Evolutionary conservation across 2,329 filamentous ascomycete species (phyloP), one percentile per base, ranked within the genome.

Genomic region (Cercospora sp.): DNA sequence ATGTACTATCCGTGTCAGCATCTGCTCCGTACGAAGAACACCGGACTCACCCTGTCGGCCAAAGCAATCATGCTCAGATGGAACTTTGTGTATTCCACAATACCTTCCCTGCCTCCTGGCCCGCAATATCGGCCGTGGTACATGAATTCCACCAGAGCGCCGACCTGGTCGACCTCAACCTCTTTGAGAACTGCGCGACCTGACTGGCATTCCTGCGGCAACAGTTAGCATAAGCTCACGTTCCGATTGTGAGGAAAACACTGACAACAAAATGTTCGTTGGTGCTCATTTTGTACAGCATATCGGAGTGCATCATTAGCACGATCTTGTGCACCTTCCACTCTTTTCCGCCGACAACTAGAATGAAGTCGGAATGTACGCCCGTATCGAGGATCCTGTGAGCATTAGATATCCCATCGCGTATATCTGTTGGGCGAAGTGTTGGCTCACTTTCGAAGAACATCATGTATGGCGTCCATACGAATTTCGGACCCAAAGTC

Each of bases 211-310:
- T 57, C 61, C 48, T 57, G 48, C 6, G 33, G n/a, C 7, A 33
- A 1, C 31, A 23, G 30, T 55, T 23, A 53, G 60, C 16, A 16
- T n/a, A 42, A 30, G 36, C 10, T 51, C 26, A 23, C 20, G 6
- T 28, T 63, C 16, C 16, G 10, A 63, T 10, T 28, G n/a, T 20
- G 42, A 48, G 42, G 26, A 20, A 18, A 30, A 42, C 20, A 31
- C 28, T 53, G 26, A 63, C 64, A 1, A 55, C 31, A 18, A 66
- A 63, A 6, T 9, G 5, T 13, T 53, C 45, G 3, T 23, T 13
- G 33, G 18, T 66, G 48, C 64, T 57, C 58, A 61, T 61, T 16
- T 42, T 62, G n/a, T 55, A 60, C 0, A 66, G 40, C 28, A 66
- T 13, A 12, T 57, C 20, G 4, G 63, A 65, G 20, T 31, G 36